Evolutionary conservation across 2,329 filamentous ascomycete species (phyloP), one percentile per base, ranked within the genome.

Genomic region (Colletotrichum gigasporum): DNA sequence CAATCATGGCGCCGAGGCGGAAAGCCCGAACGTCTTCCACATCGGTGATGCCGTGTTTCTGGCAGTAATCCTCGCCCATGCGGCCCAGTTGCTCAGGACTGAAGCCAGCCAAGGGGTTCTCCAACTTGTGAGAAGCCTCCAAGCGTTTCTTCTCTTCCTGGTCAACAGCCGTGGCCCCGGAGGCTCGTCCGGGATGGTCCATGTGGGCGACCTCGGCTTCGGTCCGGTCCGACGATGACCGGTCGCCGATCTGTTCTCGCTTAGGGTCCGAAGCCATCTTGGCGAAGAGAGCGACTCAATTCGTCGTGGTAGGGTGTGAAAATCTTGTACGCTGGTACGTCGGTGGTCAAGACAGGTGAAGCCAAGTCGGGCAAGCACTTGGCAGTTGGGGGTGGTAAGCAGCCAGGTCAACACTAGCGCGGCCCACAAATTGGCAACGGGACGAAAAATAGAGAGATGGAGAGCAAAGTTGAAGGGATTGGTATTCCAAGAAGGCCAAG

Each of bases 21-120:
- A 90, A 90, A 5, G 84, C 85, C 10, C 85, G 80, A 30, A 88
- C 75, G 69, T 89, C 86, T 12, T 85, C 82, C 18, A 85, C 82
- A 16, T 81, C 81, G 4, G 81, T 83, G 56, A 89, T 77, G 24
- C 83, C 82, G 69, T 90, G 80, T 51, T 82, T 76, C 24, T 80
- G 74, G 22, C 86, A 88, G 72, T 90, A 91, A 5, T 81, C 79
- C 55, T 85, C 84, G 12, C 87, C 89, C 75, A 85, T 84, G 32
- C 77, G 78, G 47, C 78, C 80, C 12, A 91, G 78, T 65, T 88
- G 80, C 4, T 82, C 77, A 39, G 71, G 71, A 18, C 71, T 71
- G 47, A 81, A 68, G 32, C 78, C 80, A 2, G 73, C 73, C n/a
- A 83, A 72, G 11, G 80, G 80, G 50, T 82, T 78, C 37, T 77